Evolutionary conservation across 257 asterid species (phyloP).

Genomic region (Solanum medicagineum): DNA sequence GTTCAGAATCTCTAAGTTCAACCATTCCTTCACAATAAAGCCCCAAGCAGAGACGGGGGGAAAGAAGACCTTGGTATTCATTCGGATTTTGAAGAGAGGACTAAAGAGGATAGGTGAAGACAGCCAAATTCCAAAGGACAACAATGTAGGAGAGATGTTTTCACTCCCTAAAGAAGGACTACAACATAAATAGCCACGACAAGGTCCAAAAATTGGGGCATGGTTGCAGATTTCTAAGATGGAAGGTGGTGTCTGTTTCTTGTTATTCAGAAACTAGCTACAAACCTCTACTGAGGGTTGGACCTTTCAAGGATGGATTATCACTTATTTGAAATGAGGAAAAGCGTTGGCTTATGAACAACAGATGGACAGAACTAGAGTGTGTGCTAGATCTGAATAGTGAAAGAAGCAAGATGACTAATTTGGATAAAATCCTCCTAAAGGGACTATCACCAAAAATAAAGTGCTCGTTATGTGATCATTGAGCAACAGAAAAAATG

Average conservation of each 20-base stretch:
- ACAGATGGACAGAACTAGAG: conserved; percentile 20
- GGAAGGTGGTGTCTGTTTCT: conserved; percentile 9
- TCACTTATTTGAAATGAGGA: conserved; percentile 30
- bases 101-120: conserved; percentile 14
- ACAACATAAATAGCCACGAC: conserved; percentile 28
- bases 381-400: conserved; percentile 20
- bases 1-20: conserved; percentile 5
- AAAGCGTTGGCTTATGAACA: conserved; percentile 34
- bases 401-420: conserved; percentile 21
- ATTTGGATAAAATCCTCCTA: conserved; percentile 15
- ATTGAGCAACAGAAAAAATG: conserved; percentile 12
- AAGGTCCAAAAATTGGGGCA: conserved; percentile 34
- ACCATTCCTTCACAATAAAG: conserved; percentile 28
- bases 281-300: conserved; percentile 15
- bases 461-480: background rate
- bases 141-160: conserved; percentile 19
- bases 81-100: conserved; percentile 17
- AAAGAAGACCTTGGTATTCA: conserved; percentile 27
- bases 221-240: conserved; percentile 11
- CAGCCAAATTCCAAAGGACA: conserved; percentile 30
- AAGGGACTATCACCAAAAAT: conserved; percentile 29
- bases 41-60: conserved; percentile 35
- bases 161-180: conserved; percentile 23
- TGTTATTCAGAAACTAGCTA: conserved; percentile 22
- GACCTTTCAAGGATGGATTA: conserved; percentile 8